phyloP scores from a whole-genome alignment of 2,329 filamentous ascomycete species.

The Penicillium crustosum region DNA sequence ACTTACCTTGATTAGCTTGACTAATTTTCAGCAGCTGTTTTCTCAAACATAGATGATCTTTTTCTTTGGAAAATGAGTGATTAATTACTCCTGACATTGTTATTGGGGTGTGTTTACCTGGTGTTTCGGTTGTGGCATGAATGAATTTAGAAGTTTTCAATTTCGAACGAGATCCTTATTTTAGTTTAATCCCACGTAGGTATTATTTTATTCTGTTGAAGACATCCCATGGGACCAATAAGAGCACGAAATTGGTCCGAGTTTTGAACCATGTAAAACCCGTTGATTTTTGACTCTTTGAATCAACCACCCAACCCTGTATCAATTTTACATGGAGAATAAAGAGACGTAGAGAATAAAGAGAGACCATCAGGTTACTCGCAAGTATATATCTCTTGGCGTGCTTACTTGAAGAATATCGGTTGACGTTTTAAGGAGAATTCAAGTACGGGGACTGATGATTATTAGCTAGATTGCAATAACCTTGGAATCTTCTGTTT shows the following conservation, averaged over 20 bases:
- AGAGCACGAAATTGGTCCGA: neutral
- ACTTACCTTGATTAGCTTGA: neutral
- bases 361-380: neutral
- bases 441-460: neutral
- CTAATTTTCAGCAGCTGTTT: neutral
- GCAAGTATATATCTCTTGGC: neutral
- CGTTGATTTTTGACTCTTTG: neutral
- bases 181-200: neutral
- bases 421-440: neutral
- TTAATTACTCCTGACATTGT: neutral
- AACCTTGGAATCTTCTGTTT: neutral
- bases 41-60: neutral
- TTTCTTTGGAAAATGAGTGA: neutral
- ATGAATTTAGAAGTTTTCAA: neutral
- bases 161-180: neutral
- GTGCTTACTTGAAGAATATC: neutral
- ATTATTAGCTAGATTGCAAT: neutral
- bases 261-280: no score
- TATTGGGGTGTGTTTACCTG: neutral
- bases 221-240: neutral
- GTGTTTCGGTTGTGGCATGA: neutral
- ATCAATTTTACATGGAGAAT: neutral
- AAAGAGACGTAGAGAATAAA: neutral
- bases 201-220: neutral
- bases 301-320: neutral